Evolutionary conservation across 75 land plant genomes (phyloP).

Genomic region (Chamaecyparis obtusa): DNA sequence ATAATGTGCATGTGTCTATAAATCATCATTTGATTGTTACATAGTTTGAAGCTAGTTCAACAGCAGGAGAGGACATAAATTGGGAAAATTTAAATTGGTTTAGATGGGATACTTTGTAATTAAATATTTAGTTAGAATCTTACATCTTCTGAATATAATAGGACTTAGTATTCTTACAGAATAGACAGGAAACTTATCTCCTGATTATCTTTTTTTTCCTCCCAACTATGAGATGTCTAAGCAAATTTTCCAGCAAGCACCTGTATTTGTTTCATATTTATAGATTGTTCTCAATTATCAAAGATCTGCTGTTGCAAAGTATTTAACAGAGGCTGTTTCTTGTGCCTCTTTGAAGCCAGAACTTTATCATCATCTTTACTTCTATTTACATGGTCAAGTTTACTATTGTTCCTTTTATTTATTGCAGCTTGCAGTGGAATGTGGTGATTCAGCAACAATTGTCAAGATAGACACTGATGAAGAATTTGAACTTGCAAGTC

Average conservation of each 20-base stretch:
- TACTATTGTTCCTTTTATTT: not conserved
- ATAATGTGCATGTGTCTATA: too few species aligned
- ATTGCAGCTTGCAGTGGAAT: slow-evolving; percentile 89
- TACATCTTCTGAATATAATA: not conserved
- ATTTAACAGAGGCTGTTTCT: not conserved
- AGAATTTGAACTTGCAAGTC: slow-evolving; percentile 88
- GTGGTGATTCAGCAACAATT: slow-evolving; percentile 57
- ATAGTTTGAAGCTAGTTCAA: too few species aligned
- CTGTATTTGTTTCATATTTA: not conserved
- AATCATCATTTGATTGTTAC: too few species aligned
- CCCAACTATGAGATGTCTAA: not conserved
- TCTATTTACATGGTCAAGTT: not conserved
- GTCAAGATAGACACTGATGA: slow-evolving; percentile 98
- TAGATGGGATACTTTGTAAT: not conserved
- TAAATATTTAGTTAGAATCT: not conserved
- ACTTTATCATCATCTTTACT: not conserved
- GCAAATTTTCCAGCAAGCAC: not conserved
- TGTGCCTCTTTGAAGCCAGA: not conserved
- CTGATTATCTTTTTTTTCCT: not conserved
- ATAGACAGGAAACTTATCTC: not conserved
- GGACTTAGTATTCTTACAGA: not conserved
- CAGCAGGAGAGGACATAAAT: not conserved
- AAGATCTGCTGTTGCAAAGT: not conserved
- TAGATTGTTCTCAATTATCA: not conserved
- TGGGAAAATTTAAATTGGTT: not conserved